Conservation (phyloP, 2,329 filamentous ascomycete species). For the Aspergillus neoniger region DNA sequence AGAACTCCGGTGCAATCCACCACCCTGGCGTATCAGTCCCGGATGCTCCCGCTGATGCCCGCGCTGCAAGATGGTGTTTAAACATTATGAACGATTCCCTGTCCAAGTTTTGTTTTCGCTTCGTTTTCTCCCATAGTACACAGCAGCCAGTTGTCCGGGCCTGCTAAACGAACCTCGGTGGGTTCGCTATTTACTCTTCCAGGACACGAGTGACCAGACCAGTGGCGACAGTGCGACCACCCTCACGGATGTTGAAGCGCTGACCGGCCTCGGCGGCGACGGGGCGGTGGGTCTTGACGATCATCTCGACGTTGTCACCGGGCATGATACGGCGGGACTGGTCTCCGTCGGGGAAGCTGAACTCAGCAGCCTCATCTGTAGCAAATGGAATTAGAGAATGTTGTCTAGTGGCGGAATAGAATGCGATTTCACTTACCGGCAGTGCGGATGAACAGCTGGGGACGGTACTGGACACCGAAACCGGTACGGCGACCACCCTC, state of each 20-base stretch:
- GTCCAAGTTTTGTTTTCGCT: constrained; percentile 15
- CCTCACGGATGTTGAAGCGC: constrained; percentile 98
- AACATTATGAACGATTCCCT: constrained; percentile 30
- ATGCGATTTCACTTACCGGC: constrained; percentile 66
- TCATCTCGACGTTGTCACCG: constrained; percentile 98
- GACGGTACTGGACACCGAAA: constrained; percentile 94
- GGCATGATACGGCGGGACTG: constrained; percentile 87
- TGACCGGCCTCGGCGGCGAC: constrained; percentile 88
- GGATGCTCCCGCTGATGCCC: constrained; percentile 35
- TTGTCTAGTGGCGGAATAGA: constrained; percentile 19
- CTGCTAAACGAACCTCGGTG: neutral
- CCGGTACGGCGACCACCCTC: constrained; percentile 97
- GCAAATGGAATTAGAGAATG: neutral
- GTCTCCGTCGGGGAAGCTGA: constrained; percentile 85
- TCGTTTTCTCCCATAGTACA: constrained; percentile 35
- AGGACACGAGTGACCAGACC: constrained; percentile 76
- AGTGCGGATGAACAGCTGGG: constrained; percentile 93
- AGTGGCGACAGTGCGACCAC: constrained; percentile 84
- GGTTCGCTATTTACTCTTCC: constrained; percentile 39
- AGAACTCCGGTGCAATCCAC: constrained; percentile 35
- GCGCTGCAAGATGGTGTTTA: constrained; percentile 35
- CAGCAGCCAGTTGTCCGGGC: constrained; percentile 18
- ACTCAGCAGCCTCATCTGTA: constrained; percentile 66
- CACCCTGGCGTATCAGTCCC: constrained; percentile 22
- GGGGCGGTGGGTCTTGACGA: constrained; percentile 79